A percentile compares a stretch with the other conserved stretches of the same genome.
phyloP scores from a whole-genome alignment of 2,329 filamentous ascomycete species.

The Botrytis galanthina region DNA sequence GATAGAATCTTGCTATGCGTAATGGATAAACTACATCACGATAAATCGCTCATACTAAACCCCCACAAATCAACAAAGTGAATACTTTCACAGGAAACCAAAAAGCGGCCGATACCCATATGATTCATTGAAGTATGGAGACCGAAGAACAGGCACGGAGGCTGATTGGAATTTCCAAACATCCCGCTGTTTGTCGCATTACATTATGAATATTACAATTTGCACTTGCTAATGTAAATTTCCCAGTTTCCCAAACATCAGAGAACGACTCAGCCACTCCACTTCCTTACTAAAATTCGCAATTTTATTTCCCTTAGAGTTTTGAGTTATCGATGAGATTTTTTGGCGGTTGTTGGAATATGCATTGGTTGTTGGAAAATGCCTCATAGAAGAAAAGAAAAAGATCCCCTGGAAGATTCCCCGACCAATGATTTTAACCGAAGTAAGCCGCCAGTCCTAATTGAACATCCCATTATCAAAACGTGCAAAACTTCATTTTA shows the following conservation, averaged over 20 bases:
- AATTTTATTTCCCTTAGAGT: not conserved
- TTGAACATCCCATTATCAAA: constrained; percentile 1
- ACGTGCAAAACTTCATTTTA: not conserved
- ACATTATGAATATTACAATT: not conserved
- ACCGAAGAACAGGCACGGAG: not conserved
- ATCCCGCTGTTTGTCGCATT: not conserved
- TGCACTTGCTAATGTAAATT: not conserved
- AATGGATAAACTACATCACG: not conserved
- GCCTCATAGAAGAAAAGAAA: not conserved
- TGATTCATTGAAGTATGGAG: not conserved
- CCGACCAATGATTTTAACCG: constrained; percentile 3
- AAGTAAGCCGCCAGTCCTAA: not conserved
- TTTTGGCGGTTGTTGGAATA: not conserved
- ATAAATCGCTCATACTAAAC: not conserved
- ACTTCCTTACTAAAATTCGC: not conserved
- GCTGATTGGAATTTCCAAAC: not conserved
- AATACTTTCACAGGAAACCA: not conserved
- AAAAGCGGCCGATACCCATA: not conserved
- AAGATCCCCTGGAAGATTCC: not conserved
- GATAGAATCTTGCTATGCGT: not conserved
- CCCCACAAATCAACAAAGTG: not conserved
- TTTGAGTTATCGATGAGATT: not conserved
- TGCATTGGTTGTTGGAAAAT: not conserved
- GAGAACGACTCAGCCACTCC: not conserved
- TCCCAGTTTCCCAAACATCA: not conserved